A percentile compares a stretch with the other conserved stretches of the same genome.
Evolutionary conservation across 1,284 basidiomycete genomes (phyloP).

Genomic region (Athelia sp.): DNA sequence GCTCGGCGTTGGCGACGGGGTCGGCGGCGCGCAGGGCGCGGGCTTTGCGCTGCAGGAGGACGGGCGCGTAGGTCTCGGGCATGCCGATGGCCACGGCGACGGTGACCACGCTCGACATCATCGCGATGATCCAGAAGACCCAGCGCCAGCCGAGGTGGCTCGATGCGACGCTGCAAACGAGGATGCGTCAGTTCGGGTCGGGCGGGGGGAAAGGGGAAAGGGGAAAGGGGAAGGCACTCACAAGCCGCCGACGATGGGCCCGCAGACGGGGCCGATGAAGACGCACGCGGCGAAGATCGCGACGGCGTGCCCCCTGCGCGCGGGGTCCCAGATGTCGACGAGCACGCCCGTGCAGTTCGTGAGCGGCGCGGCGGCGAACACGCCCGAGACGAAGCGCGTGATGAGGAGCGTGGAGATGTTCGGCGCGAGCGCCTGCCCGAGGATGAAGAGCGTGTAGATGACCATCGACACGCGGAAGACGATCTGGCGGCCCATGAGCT

Average conservation of each 20-base stretch:
- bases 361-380: slow-evolving; percentile 42
- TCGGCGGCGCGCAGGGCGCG: slow-evolving; percentile 22
- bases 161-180: slow-evolving; percentile 39
- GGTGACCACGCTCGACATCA: slow-evolving; percentile 29
- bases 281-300: slow-evolving; percentile 39
- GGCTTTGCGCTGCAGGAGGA: slow-evolving; percentile 22
- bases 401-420: slow-evolving; percentile 42
- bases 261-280: slow-evolving; percentile 34
- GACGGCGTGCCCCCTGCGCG: slow-evolving; percentile 31
- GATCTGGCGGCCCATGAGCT: slow-evolving; percentile 37
- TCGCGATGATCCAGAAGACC: slow-evolving; percentile 43
- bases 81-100: slow-evolving; percentile 18
- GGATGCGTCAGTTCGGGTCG: too few relatives aligned
- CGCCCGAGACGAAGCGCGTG: slow-evolving; percentile 43
- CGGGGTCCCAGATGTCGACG: slow-evolving; percentile 29
- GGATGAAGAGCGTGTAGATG: slow-evolving; percentile 36
- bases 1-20: slow-evolving; percentile 24
- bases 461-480: slow-evolving; percentile 32
- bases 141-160: slow-evolving; percentile 42
- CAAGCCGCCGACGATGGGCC: slow-evolving; percentile 41
- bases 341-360: slow-evolving; percentile 37
- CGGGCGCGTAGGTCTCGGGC: slow-evolving; percentile 36
- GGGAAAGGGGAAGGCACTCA: too few relatives aligned
- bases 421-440: slow-evolving; percentile 40
- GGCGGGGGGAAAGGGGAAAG: too few relatives aligned